A percentile compares a stretch with the other conserved stretches of the same genome.
Conservation (phyloP, 2,329 filamentous ascomycete species). For the Ophiostoma sp. region DNA sequence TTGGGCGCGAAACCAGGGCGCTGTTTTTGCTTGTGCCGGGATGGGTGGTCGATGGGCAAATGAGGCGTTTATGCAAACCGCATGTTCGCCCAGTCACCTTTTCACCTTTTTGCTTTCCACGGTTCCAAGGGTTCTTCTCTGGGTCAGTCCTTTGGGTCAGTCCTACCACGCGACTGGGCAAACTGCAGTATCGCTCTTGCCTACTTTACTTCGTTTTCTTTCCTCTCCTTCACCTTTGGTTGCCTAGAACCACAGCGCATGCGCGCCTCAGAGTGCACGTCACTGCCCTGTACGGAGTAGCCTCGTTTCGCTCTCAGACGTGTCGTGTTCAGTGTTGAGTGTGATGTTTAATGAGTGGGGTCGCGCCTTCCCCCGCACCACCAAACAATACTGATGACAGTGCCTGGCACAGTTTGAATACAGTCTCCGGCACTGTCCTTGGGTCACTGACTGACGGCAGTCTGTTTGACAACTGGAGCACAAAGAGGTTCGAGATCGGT, state of each 20-base stretch:
- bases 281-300: slow-evolving; percentile 7
- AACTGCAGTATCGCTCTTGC: neutral
- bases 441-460: neutral
- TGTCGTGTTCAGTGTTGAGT: neutral
- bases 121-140: neutral
- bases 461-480: neutral
- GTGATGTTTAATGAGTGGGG: slow-evolving; percentile 1
- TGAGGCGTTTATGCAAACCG: slow-evolving; percentile 20
- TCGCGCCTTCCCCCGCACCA: neutral
- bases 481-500: slow-evolving; percentile 12
- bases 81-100: neutral
- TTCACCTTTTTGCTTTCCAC: neutral
- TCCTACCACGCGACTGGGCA: neutral
- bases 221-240: neutral
- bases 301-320: slow-evolving; percentile 10
- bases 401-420: neutral
- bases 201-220: neutral
- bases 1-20: slow-evolving; percentile 4
- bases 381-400: neutral
- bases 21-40: slow-evolving; percentile 1
- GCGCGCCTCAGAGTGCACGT: slow-evolving; percentile 1
- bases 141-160: neutral
- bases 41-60: neutral
- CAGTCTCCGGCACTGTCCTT: neutral
- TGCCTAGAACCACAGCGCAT: slow-evolving; percentile 7